Evolutionary conservation across 768 basidiomycete species (phyloP).

Genomic region (Tricholoma flavovirens): DNA sequence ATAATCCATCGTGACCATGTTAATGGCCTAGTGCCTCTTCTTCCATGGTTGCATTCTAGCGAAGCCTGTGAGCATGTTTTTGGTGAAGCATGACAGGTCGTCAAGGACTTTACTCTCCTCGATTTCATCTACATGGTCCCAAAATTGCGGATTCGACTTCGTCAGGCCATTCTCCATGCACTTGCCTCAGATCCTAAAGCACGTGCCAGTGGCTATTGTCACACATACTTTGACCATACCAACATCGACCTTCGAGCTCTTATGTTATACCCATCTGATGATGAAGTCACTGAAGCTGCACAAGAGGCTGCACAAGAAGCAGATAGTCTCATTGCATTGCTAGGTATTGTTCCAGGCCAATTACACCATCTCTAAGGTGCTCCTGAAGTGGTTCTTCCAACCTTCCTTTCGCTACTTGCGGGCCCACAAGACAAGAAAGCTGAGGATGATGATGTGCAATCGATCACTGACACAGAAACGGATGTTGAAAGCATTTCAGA

Average conservation of each 20-base stretch:
- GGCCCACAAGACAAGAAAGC: neutral
- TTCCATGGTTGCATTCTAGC: neutral
- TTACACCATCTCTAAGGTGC: neutral
- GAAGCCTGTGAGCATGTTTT: neutral
- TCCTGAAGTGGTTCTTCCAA: neutral
- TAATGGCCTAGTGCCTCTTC: constrained; percentile 20
- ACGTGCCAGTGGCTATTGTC: too few relatives aligned
- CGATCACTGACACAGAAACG: neutral
- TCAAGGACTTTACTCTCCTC: neutral
- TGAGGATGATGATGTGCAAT: neutral
- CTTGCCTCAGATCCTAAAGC: neutral
- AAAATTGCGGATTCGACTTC: too few relatives aligned
- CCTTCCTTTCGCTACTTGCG: neutral
- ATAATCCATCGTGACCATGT: neutral
- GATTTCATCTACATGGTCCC: too few relatives aligned
- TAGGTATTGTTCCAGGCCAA: neutral
- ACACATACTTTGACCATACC: too few relatives aligned
- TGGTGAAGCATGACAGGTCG: too few relatives aligned
- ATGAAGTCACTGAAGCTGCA: neutral
- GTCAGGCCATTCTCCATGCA: neutral
- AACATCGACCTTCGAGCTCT: neutral
- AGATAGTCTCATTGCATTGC: too few relatives aligned
- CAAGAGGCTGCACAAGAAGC: neutral
- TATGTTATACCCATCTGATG: neutral
- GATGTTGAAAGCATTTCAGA: neutral